These are phyloP conservation scores for Pleurotus giganteus DNA, from an alignment of 768 basidiomycete genomes.

Conservation along the genomic window DNA sequence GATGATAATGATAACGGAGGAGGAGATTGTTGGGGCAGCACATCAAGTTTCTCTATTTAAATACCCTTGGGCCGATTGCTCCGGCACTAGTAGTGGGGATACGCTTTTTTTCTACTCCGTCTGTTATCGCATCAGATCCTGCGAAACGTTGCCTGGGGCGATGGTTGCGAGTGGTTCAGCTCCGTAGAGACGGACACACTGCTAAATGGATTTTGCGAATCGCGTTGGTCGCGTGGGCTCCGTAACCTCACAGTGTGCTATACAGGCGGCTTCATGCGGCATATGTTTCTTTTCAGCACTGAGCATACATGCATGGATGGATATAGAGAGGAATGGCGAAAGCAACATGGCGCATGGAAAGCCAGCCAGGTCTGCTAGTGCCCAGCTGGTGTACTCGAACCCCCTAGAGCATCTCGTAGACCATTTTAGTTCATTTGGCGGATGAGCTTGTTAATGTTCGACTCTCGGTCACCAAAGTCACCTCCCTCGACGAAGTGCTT, in stretches of 20 bases:
- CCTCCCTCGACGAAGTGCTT: conserved; percentile 95
- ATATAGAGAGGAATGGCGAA: conserved; percentile 1
- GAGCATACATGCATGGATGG: conserved; percentile 7
- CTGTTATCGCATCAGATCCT: conserved; percentile 1
- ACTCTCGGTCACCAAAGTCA: conserved; percentile 96
- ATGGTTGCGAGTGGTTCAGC: not conserved
- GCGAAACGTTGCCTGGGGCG: not conserved
- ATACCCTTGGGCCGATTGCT: conserved; percentile 4
- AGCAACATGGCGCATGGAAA: conserved; percentile 5
- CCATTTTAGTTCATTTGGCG: conserved; percentile 80
- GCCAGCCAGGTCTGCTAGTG: not conserved
- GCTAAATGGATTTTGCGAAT: not conserved
- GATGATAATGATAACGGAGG: not conserved
- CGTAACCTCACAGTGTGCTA: too few relatives aligned
- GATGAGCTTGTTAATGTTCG: conserved; percentile 96
- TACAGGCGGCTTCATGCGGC: not conserved
- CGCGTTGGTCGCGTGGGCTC: not conserved
- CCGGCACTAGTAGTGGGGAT: conserved; percentile 2
- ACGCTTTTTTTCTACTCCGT: conserved; percentile 9
- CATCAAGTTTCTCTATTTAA: not conserved
- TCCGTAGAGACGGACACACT: not conserved
- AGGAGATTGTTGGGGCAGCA: not conserved
- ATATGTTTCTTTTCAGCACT: conserved; percentile 2
- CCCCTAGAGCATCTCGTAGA: not conserved
- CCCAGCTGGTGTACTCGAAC: not conserved